phyloP scores from a whole-genome alignment of 129 eudicot species.

The Arctium lappa region DNA sequence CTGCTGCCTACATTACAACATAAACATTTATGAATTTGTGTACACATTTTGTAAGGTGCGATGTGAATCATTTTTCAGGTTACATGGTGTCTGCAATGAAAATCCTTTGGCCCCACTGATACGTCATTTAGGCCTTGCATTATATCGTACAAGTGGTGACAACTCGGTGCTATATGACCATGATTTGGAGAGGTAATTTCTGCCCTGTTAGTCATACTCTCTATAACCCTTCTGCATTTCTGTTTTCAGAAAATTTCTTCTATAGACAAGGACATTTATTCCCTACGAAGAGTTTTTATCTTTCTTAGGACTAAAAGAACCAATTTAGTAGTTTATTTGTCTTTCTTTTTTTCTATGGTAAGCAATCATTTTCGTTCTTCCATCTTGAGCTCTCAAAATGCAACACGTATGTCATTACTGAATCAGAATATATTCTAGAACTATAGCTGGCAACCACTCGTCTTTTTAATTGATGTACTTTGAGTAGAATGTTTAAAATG shows the following conservation, averaged over 20 bases:
- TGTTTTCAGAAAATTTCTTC: neutral
- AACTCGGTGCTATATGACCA: slow-evolving; percentile 94
- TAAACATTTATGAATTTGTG: neutral
- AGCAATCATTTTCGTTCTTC: too few relatives aligned
- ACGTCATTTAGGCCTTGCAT: slow-evolving; percentile 76
- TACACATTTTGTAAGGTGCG: neutral
- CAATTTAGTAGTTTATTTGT: neutral
- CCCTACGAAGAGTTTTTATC: neutral
- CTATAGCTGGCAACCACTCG: too few relatives aligned
- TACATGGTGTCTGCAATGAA: slow-evolving; percentile 99
- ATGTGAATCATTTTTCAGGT: slow-evolving; percentile 43
- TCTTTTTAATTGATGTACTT: too few relatives aligned
- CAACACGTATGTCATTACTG: too few relatives aligned
- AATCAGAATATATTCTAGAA: too few relatives aligned
- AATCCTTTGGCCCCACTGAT: slow-evolving; percentile 96
- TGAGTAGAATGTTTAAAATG: too few relatives aligned
- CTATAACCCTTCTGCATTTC: neutral
- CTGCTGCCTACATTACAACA: neutral
- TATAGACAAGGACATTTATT: neutral
- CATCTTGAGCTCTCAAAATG: too few relatives aligned
- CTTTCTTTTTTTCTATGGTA: too few relatives aligned
- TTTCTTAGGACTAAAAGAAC: neutral
- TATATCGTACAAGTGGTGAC: slow-evolving; percentile 97
- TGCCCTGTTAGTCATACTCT: neutral
- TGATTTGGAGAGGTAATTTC: slow-evolving; percentile 85